Evolutionary conservation across 805 yeast genomes (phyloP).

Genomic region (Torulaspora maleeae): DNA sequence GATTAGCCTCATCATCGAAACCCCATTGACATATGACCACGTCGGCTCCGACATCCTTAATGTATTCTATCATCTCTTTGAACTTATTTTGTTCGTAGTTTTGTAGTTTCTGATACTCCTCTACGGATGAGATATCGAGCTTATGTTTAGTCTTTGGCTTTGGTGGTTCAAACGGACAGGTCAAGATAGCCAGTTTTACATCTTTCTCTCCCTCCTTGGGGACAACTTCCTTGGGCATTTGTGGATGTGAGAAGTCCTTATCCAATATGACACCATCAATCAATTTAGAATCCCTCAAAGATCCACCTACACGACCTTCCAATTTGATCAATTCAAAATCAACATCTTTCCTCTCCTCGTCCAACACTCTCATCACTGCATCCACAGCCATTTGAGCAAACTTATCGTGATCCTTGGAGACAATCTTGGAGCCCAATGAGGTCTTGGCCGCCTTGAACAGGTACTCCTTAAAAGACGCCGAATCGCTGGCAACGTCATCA

Average conservation of each 20-base stretch:
- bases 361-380: conserved; percentile 88
- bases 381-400: conserved; percentile 98
- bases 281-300: conserved; percentile 76
- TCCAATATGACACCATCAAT: conserved; percentile 91
- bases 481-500: conserved; percentile 49
- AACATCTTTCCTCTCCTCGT: conserved; percentile 86
- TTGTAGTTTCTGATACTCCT: conserved; percentile 87
- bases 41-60: conserved; percentile 89
- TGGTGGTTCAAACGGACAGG: conserved; percentile 99
- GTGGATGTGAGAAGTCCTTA: conserved; percentile 97
- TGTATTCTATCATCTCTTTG: conserved; percentile 79
- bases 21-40: conserved; percentile 99
- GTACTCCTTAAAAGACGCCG: conserved; percentile 39
- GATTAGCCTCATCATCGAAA: conserved; percentile 97
- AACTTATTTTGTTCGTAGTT: conserved; percentile 88
- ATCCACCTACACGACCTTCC: conserved; percentile 94
- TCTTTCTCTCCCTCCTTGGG: conserved; percentile 41
- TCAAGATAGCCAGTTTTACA: conserved; percentile 87
- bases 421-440: conserved; percentile 91
- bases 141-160: conserved; percentile 98
- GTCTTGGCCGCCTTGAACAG: conserved; percentile 90
- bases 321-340: conserved; percentile 94
- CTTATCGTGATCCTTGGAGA: conserved; percentile 86
- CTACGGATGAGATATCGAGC: conserved; percentile 87
- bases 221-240: conserved; percentile 77